Percentiles rank a stretch among this genome's conserved stretches.
Evolutionary conservation across 2,329 filamentous ascomycete genomes (phyloP).

Genomic region (Penicillium sp.): DNA sequence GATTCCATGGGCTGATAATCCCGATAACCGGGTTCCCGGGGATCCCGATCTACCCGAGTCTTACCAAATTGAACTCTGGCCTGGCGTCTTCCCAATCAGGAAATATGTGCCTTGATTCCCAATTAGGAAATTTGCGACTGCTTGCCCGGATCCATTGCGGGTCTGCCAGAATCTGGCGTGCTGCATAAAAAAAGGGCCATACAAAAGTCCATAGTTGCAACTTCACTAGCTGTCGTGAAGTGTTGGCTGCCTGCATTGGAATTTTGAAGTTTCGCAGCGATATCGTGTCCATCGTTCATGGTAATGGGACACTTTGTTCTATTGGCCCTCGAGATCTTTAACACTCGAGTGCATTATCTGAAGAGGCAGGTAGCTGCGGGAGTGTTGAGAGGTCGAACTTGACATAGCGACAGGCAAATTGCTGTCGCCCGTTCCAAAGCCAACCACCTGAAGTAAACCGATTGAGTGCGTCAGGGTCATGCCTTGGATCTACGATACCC

Average conservation of each 20-base stretch:
- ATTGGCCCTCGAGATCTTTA: neutral
- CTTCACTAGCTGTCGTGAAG: neutral
- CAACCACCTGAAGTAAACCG: neutral
- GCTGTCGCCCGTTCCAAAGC: neutral
- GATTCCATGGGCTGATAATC: neutral
- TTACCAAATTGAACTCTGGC: neutral
- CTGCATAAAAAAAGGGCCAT: neutral
- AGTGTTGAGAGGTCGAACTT: neutral
- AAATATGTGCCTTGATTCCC: neutral
- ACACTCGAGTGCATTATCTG: neutral
- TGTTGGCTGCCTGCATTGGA: neutral
- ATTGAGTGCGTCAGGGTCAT: neutral
- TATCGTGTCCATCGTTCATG: neutral
- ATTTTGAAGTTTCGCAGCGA: neutral
- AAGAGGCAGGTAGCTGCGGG: neutral
- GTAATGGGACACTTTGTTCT: neutral
- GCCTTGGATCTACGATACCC: neutral
- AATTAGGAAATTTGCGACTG: neutral
- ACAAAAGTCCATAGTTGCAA: neutral
- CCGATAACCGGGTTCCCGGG: neutral
- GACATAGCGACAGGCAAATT: neutral
- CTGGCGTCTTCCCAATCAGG: neutral
- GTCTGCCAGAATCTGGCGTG: neutral
- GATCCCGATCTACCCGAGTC: constrained; percentile 5
- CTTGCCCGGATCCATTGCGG: neutral